Evolutionary conservation across 441 rosid genomes (phyloP).

Genomic region (Manihot esculenta): DNA sequence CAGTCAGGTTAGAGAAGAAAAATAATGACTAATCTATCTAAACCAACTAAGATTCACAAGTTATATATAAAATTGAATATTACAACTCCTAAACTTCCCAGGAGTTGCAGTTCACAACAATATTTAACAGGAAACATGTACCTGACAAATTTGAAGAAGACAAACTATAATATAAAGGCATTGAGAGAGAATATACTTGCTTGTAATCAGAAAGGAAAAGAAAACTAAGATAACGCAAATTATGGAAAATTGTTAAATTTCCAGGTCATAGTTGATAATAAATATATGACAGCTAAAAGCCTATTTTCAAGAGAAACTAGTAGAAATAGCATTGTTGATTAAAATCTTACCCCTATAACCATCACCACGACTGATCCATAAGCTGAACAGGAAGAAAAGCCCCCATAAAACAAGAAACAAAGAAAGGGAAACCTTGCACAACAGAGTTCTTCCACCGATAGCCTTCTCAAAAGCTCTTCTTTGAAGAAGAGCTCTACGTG

Average conservation of each 20-base stretch:
- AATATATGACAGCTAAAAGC: neutral
- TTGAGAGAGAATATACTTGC: neutral
- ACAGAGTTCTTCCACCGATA: conserved; percentile 38
- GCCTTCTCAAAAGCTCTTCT: conserved; percentile 61
- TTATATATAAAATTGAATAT: neutral
- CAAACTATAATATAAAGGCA: neutral
- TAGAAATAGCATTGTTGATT: neutral
- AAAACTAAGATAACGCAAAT: neutral
- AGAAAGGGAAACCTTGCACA: conserved; percentile 72
- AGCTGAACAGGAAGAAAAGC: conserved; percentile 53
- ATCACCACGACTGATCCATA: conserved; percentile 65
- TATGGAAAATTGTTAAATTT: neutral
- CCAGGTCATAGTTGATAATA: neutral
- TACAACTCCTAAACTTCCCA: neutral
- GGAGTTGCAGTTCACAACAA: neutral
- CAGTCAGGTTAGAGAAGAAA: neutral
- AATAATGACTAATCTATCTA: neutral
- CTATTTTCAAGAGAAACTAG: neutral
- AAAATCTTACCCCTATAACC: conserved; percentile 53
- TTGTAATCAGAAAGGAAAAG: neutral
- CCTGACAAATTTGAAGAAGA: neutral
- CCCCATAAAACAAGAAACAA: conserved; percentile 75
- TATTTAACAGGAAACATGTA: neutral
- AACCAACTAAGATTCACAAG: neutral
- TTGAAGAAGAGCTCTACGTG: conserved; percentile 75